phyloP scores from a whole-genome alignment of 2,329 filamentous ascomycete genomes.

The Phyllosticta capitalensis region DNA sequence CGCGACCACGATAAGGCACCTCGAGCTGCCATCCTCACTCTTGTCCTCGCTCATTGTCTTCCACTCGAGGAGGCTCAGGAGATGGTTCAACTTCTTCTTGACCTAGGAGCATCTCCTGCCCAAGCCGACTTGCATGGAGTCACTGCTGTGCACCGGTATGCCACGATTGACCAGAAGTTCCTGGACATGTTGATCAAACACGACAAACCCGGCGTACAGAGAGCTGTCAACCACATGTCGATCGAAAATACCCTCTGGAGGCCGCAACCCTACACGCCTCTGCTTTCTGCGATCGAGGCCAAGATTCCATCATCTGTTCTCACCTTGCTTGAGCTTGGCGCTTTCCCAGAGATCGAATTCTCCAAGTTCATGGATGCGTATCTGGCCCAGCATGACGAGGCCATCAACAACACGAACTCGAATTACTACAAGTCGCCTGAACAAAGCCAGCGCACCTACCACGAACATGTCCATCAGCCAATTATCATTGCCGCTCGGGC shows the following conservation, averaged over 20 bases:
- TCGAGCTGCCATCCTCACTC: slow-evolving; percentile 54
- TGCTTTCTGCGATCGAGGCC: slow-evolving; percentile 50
- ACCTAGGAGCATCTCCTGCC: slow-evolving; percentile 60
- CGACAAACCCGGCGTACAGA: slow-evolving; percentile 52
- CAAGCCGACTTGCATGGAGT: slow-evolving; percentile 59
- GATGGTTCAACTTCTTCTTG: slow-evolving; percentile 57
- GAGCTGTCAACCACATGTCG: slow-evolving; percentile 57
- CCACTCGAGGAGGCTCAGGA: slow-evolving; percentile 52
- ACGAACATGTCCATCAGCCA: slow-evolving; percentile 49
- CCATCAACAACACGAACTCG: slow-evolving; percentile 24
- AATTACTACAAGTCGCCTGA: slow-evolving; percentile 23
- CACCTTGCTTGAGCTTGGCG: slow-evolving; percentile 56
- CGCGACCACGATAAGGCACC: slow-evolving; percentile 39
- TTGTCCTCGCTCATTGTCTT: slow-evolving; percentile 58
- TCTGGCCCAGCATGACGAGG: slow-evolving; percentile 36
- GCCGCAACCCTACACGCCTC: slow-evolving; percentile 35
- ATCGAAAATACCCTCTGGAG: slow-evolving; percentile 29
- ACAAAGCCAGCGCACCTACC: slow-evolving; percentile 41
- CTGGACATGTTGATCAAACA: slow-evolving; percentile 38
- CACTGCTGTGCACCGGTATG: slow-evolving; percentile 58
- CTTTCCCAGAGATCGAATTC: slow-evolving; percentile 50
- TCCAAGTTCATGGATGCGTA: slow-evolving; percentile 52
- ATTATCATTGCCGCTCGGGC: slow-evolving; percentile 50
- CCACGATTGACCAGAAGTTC: slow-evolving; percentile 32
- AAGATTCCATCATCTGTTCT: slow-evolving; percentile 45